Conservation (phyloP, 179 eudicot species). For the Corrigiola litoralis region DNA sequence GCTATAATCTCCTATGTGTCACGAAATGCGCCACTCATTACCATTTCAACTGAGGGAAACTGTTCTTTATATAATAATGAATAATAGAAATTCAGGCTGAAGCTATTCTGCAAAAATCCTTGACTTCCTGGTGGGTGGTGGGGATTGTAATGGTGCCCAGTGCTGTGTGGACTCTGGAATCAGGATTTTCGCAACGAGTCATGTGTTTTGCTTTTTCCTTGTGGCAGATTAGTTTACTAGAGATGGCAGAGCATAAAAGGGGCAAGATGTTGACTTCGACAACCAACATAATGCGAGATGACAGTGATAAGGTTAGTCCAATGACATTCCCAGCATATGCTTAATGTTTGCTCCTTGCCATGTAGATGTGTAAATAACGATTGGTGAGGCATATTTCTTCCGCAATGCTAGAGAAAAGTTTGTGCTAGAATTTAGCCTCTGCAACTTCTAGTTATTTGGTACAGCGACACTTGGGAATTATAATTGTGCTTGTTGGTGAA, state of each 20-base stretch:
- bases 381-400: too few species aligned
- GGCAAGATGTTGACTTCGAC: constrained; percentile 50
- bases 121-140: neutral
- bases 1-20: neutral
- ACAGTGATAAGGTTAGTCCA: constrained; percentile 68
- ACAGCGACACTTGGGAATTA: neutral
- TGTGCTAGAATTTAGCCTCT: neutral
- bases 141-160: neutral
- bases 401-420: neutral
- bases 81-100: neutral
- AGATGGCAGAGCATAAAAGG: constrained; percentile 61
- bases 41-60: neutral
- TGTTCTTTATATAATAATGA: neutral
- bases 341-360: neutral
- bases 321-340: neutral
- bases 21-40: neutral
- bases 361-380: neutral
- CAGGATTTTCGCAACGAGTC: neutral
- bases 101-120: too few species aligned
- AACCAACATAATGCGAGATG: constrained; percentile 79
- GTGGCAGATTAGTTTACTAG: constrained; percentile 83
- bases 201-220: constrained; percentile 6
- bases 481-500: constrained; percentile 4
- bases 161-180: neutral
- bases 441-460: neutral